Evolutionary conservation across 2,329 filamentous ascomycete species (phyloP).

Genomic region (Fusarium longipes): DNA sequence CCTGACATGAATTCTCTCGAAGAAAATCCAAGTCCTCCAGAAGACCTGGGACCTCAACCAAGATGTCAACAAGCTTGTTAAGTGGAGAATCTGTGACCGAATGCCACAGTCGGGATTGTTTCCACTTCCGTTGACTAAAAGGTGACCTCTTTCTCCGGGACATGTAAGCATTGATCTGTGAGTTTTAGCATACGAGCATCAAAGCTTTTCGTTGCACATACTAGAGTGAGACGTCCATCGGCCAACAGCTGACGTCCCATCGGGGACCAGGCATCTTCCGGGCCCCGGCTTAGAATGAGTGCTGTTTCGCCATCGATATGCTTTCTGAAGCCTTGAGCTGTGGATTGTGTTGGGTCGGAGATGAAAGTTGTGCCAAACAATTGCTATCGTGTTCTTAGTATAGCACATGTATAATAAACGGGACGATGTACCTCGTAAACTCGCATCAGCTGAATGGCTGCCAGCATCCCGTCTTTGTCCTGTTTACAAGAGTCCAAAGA

Average conservation of each 20-base stretch:
- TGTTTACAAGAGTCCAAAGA: not conserved
- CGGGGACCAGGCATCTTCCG: not conserved
- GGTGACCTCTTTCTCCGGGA: constrained; percentile 8
- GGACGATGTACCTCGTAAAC: constrained; percentile 1
- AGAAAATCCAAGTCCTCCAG: constrained; percentile 1
- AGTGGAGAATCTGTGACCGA: constrained; percentile 3
- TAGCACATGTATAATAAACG: rapidly evolving
- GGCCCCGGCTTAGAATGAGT: constrained; percentile 3
- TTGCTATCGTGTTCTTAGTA: not conserved
- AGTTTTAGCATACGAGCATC: rapidly evolving
- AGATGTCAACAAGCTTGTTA: constrained; percentile 6
- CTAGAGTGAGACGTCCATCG: constrained; percentile 15
- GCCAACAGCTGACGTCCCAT: constrained; percentile 15
- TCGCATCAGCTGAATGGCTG: constrained; percentile 18
- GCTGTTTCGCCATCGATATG: constrained; percentile 22
- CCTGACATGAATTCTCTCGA: not conserved
- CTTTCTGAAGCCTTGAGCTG: not conserved
- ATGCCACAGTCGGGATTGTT: constrained; percentile 7
- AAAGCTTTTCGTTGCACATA: rapidly evolving
- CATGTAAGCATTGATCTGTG: constrained; percentile 1
- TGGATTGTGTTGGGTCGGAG: rapidly evolving
- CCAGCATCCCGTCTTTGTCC: constrained; percentile 1
- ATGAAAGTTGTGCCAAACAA: not conserved
- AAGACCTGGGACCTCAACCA: constrained; percentile 8
- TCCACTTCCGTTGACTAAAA: constrained; percentile 1